Evolutionary conservation across 306 rosid species (phyloP).

Genomic region (Lupinus albus): DNA sequence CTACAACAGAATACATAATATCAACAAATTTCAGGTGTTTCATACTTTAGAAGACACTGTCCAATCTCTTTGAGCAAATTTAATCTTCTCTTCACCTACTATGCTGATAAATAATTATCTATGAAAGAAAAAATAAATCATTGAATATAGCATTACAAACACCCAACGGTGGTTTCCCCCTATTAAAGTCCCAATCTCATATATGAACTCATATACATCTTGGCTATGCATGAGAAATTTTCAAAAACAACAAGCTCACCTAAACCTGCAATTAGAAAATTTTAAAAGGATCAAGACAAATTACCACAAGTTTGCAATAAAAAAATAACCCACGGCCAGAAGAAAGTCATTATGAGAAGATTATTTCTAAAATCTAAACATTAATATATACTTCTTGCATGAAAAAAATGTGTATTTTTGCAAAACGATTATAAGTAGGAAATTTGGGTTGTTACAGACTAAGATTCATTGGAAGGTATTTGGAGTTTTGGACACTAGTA

Average conservation of each 20-base stretch:
- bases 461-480: constrained; percentile 9
- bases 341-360: constrained; percentile 1
- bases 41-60: constrained; percentile 28
- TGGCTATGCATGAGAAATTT: constrained; percentile 34
- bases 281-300: constrained; percentile 15
- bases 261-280: constrained; percentile 40
- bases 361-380: constrained; percentile 1
- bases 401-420: neutral
- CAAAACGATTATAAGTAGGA: neutral
- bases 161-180: constrained; percentile 1
- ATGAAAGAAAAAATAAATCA: constrained; percentile 19
- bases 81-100: constrained; percentile 28
- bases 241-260: constrained; percentile 29
- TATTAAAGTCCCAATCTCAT: constrained; percentile 37
- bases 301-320: neutral
- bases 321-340: neutral
- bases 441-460: neutral
- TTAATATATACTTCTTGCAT: neutral
- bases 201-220: constrained; percentile 32
- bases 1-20: constrained; percentile 40
- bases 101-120: constrained; percentile 10
- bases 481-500: neutral
- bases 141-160: constrained; percentile 48
- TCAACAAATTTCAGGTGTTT: constrained; percentile 39
- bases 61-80: constrained; percentile 31